Conservation (phyloP, 2,329 filamentous ascomycete genomes). For the Ophiostoma ulmi region DNA sequence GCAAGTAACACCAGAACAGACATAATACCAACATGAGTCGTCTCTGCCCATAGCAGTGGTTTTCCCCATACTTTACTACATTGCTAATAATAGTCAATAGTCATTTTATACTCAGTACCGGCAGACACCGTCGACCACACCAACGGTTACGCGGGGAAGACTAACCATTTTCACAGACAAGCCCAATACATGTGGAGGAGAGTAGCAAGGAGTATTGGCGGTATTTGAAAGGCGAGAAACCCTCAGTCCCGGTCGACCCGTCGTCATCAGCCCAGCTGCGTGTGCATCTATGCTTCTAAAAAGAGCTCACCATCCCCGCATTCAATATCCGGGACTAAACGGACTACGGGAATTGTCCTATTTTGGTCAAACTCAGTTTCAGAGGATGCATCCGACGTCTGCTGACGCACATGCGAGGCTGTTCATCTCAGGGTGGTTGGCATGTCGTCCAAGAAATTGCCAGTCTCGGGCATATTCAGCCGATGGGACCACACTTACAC, state of each 20-base stretch:
- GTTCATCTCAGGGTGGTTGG: neutral
- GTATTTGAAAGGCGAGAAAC: neutral
- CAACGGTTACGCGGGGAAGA: neutral
- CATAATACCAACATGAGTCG: neutral
- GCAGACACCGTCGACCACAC: neutral
- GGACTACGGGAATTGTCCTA: neutral
- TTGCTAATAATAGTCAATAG: neutral
- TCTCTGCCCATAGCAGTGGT: neutral
- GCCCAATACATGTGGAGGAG: neutral
- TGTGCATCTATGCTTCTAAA: neutral
- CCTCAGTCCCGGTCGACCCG: neutral
- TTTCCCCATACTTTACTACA: neutral
- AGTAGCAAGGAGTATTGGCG: neutral
- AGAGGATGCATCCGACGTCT: constrained; percentile 6
- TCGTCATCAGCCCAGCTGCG: neutral
- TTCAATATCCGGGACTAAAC: neutral
- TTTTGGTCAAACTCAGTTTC: neutral
- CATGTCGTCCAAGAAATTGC: constrained; percentile 4
- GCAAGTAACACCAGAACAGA: neutral
- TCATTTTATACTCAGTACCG: neutral
- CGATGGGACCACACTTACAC: constrained; percentile 11
- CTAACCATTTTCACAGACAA: neutral
- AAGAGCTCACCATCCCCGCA: neutral
- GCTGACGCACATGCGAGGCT: neutral
- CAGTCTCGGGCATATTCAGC: constrained; percentile 11